Evolutionary conservation across 176 grass and related monocot genomes (phyloP).

Genomic region (maize (Zea mays)): DNA sequence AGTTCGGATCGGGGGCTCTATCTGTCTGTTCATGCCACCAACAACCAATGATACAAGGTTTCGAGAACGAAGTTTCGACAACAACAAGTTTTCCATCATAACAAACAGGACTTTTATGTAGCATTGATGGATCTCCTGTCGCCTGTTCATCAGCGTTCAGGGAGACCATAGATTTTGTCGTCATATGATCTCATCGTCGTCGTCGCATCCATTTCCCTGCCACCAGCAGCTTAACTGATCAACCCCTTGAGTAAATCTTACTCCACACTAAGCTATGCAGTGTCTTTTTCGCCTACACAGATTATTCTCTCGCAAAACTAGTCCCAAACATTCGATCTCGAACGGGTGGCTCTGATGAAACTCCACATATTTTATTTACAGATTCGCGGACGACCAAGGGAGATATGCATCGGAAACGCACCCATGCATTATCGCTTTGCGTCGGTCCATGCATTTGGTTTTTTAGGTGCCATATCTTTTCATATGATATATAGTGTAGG

Average conservation of each 20-base stretch:
- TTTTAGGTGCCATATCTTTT: too few relatives aligned
- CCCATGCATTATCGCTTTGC: conserved; percentile 33
- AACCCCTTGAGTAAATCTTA: conserved; percentile 8
- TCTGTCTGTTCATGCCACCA: conserved; percentile 15
- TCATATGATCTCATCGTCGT: neutral
- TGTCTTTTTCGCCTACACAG: conserved; percentile 4
- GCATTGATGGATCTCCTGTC: neutral
- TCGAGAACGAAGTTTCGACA: conserved; percentile 19
- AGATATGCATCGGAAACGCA: neutral
- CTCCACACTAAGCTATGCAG: conserved; percentile 10
- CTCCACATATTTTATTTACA: conserved; percentile 15
- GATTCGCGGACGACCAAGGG: too few relatives aligned
- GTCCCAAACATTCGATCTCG: neutral
- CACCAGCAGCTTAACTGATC: neutral
- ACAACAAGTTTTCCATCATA: conserved; percentile 24
- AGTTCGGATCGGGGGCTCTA: neutral
- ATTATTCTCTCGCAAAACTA: neutral
- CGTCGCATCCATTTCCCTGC: neutral
- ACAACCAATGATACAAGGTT: conserved; percentile 5
- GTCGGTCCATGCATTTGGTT: neutral
- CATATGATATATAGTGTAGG: neutral
- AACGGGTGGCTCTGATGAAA: conserved; percentile 37
- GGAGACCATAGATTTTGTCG: neutral
- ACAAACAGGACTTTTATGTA: conserved; percentile 1
- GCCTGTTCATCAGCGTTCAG: neutral